A percentile compares a stretch with the other conserved stretches of the same genome.
Conservation (phyloP, 169 alveolate species). For the Cryptosporidium ubiquitum region DNA sequence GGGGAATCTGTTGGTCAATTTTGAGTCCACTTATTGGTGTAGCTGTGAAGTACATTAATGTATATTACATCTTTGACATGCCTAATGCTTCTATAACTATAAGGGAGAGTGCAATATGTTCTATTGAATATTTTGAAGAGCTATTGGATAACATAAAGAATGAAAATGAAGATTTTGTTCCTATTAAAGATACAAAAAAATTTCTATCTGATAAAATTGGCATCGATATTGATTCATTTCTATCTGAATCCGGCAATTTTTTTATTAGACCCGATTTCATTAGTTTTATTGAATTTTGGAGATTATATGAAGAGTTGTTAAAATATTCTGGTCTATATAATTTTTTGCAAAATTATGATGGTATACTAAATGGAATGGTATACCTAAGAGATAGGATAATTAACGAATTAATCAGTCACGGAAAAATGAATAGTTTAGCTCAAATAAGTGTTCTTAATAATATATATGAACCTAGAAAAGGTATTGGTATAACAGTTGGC, state of each 20-base stretch:
- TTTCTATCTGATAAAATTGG: neutral
- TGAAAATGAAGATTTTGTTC: slow-evolving; percentile 18
- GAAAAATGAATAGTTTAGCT: neutral
- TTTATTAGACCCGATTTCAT: neutral
- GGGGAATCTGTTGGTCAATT: slow-evolving; percentile 29
- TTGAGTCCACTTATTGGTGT: neutral
- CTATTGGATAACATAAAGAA: neutral
- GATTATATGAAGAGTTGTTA: slow-evolving; percentile 15
- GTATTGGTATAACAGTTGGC: slow-evolving; percentile 9
- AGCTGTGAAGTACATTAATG: neutral
- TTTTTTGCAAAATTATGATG: neutral
- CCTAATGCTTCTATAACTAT: slow-evolving; percentile 28
- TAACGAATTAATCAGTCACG: neutral
- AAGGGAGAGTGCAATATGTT: slow-evolving; percentile 29
- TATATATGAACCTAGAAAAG: neutral
- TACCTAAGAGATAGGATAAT: slow-evolving; percentile 25
- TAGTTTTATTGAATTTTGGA: slow-evolving; percentile 61
- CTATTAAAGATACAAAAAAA: neutral
- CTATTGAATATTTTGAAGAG: slow-evolving; percentile 26
- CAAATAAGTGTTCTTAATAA: neutral
- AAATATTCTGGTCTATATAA: neutral
- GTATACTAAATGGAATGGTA: slow-evolving; percentile 59
- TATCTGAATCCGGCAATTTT: neutral
- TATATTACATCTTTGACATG: slow-evolving; percentile 26
- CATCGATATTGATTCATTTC: neutral